Evolutionary conservation across 768 basidiomycete species (phyloP).

Genomic region (Udeniomyces megalosporus): DNA sequence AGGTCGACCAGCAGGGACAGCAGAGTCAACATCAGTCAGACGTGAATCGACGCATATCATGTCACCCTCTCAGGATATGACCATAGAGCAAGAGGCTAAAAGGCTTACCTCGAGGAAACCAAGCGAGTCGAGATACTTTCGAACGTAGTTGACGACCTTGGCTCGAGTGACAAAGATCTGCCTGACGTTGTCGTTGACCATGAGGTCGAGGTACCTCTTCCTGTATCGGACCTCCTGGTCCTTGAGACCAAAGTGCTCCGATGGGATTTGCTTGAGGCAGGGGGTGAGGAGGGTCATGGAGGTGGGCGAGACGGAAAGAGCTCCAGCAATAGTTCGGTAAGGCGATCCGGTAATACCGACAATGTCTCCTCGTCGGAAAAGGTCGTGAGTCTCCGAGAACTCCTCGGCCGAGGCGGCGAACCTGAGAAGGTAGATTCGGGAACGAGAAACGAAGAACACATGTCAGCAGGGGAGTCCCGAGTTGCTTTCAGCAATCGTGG

Average conservation of each 20-base stretch:
- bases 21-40: too few species aligned
- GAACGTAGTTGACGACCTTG: constrained; percentile 79
- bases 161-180: constrained; percentile 79
- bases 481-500: too few species aligned
- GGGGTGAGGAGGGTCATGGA: constrained; percentile 79
- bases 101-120: constrained; percentile 69
- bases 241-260: constrained; percentile 75
- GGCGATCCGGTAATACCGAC: constrained; percentile 82
- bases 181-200: constrained; percentile 77
- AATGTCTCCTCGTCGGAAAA: constrained; percentile 90
- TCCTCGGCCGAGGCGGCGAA: constrained; percentile 30
- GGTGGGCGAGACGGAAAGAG: constrained; percentile 72
- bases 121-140: constrained; percentile 70
- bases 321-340: constrained; percentile 85
- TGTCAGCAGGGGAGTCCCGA: too few species aligned
- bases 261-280: constrained; percentile 71
- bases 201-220: constrained; percentile 96
- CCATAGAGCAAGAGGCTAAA: too few species aligned
- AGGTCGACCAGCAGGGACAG: neutral
- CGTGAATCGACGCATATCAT: too few species aligned
- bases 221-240: constrained; percentile 95
- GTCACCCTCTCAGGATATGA: neutral
- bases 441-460: neutral
- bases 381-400: constrained; percentile 58
- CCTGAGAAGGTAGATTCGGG: constrained; percentile 13